phyloP scores from a whole-genome alignment of 495 filamentous ascomycete species.

The Penicillium arizonense region DNA sequence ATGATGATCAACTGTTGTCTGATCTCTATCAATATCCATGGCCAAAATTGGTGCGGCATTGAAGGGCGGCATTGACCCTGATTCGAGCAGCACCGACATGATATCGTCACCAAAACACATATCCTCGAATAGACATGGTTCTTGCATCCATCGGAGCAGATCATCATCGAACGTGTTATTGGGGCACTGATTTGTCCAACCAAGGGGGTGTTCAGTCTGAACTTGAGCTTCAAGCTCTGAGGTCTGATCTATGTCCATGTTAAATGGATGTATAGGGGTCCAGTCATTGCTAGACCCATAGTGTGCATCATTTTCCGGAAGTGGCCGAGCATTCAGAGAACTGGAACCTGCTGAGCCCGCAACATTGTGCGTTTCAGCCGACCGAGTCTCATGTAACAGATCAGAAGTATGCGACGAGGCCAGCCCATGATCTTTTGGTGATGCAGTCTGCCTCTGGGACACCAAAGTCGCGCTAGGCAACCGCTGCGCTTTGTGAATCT shows the following conservation, averaged over 20 bases:
- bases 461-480: not conserved
- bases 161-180: not conserved
- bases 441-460: not conserved
- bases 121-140: constrained; percentile 4
- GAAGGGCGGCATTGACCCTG: not conserved
- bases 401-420: not conserved
- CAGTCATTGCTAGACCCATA: too few relatives aligned
- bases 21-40: not conserved
- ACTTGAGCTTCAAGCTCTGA: too few relatives aligned
- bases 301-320: too few relatives aligned
- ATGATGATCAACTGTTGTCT: not conserved
- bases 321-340: too few relatives aligned
- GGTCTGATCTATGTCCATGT: too few relatives aligned
- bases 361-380: too few relatives aligned
- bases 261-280: too few relatives aligned
- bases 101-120: constrained; percentile 8
- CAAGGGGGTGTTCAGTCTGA: too few relatives aligned
- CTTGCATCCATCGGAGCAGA: not conserved
- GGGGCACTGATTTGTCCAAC: not conserved
- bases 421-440: not conserved
- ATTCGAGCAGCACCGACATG: constrained; percentile 3
- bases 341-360: too few relatives aligned
- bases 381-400: too few relatives aligned
- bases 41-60: not conserved
- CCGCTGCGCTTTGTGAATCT: constrained; percentile 4